Evolutionary conservation across 371 early-diverging fungal species (phyloP).

Genomic region (Zychaea mexicana): DNA sequence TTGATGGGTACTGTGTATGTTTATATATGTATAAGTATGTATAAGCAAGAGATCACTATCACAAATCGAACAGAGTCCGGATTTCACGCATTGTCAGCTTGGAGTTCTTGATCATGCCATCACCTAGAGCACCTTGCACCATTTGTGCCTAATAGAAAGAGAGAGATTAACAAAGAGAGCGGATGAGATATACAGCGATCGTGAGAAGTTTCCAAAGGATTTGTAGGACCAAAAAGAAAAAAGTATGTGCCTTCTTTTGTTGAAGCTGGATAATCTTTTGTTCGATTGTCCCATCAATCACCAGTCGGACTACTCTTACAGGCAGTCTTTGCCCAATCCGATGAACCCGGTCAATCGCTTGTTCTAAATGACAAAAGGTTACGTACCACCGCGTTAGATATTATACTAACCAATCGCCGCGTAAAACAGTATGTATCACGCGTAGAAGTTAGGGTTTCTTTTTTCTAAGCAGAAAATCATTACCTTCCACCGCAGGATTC

Average conservation of each 20-base stretch:
- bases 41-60: neutral
- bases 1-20: no score
- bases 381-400: no score
- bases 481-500: slow-evolving; percentile 83
- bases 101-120: slow-evolving; percentile 35
- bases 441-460: no score
- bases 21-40: no score
- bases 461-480: neutral
- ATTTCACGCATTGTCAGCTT: slow-evolving; percentile 48
- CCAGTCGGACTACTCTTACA: slow-evolving; percentile 61
- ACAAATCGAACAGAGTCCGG: slow-evolving; percentile 39
- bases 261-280: slow-evolving; percentile 62
- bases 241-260: slow-evolving; percentile 46
- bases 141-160: slow-evolving; percentile 29
- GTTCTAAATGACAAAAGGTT: slow-evolving; percentile 42
- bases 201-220: neutral
- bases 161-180: no score
- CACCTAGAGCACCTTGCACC: slow-evolving; percentile 47
- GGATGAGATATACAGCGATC: no score
- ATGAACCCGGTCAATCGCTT: slow-evolving; percentile 90
- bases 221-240: no score
- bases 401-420: no score
- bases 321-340: slow-evolving; percentile 78
- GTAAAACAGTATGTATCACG: no score
- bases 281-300: slow-evolving; percentile 63